Base-by-base conservation (phyloP, 192 early-diverging fungal species). In the Coemansia sp. region DNA sequence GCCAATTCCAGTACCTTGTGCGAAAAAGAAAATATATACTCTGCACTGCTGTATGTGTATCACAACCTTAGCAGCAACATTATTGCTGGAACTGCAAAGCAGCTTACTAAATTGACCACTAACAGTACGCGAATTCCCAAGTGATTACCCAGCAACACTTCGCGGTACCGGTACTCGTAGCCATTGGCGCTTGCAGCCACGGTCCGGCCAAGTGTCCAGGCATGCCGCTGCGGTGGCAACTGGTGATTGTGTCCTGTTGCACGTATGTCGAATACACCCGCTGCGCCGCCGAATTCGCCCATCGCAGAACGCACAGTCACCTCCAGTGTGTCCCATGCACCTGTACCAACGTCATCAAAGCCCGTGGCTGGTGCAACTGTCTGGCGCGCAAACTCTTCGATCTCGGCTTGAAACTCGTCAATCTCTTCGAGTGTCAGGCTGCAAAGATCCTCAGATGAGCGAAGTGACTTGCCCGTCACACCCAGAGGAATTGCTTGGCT, bases 231-330 rank as follows among this genome's bases (percentile, higher is more conserved):
- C 16, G 14, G 45, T 18, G 20, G 16, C 18, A 13, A 34, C 35
- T 0, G 10, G 9, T 33, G 43, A 21, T 16, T 45, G 43, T 35
- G 24, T n/a, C 48, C n/a, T 21, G 34, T 58, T 9, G 16, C 18
- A 5, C 62, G 46, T 39, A 85, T 80, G 62, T 89, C 88, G 55
- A 89, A 86, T 43, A 89, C 65, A 33, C 88, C 88, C 1, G 88
- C 69, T 36, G 83, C 85, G 16, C 88, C 88, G 16, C 71, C 73
- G 63, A 71, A 87, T 26, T 63, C 85, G 35, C 85, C 88, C 88
- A 89, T 89, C 24, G 83, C 67, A 18, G 88, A 87, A 37, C 88
- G 77, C 53, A 86, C 84, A 1, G 88, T 89, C 13, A 86, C 60
- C 58, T 89, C 88, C 2, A 84, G 71, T 1, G 79, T 69, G 2